Conservation (phyloP, 129 eudicot species). For the Ambrosia trifida region DNA sequence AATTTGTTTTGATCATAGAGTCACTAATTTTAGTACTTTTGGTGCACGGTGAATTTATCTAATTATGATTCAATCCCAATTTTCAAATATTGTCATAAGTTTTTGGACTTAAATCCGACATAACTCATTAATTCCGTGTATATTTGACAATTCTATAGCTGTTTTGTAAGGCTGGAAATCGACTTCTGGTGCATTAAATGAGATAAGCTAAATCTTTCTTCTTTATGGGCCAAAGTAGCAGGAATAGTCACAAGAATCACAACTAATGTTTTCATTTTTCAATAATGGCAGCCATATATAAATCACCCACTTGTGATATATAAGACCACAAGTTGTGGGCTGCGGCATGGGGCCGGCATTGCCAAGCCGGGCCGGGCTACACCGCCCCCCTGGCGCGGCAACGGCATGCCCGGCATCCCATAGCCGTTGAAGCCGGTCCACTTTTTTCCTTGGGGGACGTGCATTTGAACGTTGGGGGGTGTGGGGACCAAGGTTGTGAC, state of each 20-base stretch:
- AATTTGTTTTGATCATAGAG: background rate
- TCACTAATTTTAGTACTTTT: background rate
- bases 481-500: no score
- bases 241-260: background rate
- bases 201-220: background rate
- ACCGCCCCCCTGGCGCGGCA: no score
- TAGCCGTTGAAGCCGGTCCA: no score
- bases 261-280: background rate
- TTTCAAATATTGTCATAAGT: background rate
- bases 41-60: background rate
- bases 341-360: no score
- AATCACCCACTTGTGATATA: background rate
- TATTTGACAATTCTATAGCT: background rate
- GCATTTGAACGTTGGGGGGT: no score
- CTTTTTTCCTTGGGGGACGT: no score
- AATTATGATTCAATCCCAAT: background rate
- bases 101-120: background rate
- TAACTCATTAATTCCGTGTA: background rate
- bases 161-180: background rate
- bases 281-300: background rate
- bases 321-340: no score
- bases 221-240: no score
- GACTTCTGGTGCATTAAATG: background rate
- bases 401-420: no score
- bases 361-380: no score